Percentiles rank a stretch among this genome's conserved stretches.
Conservation (phyloP, 164 flowering plant genomes). For the Tinospora cordifolia region DNA sequence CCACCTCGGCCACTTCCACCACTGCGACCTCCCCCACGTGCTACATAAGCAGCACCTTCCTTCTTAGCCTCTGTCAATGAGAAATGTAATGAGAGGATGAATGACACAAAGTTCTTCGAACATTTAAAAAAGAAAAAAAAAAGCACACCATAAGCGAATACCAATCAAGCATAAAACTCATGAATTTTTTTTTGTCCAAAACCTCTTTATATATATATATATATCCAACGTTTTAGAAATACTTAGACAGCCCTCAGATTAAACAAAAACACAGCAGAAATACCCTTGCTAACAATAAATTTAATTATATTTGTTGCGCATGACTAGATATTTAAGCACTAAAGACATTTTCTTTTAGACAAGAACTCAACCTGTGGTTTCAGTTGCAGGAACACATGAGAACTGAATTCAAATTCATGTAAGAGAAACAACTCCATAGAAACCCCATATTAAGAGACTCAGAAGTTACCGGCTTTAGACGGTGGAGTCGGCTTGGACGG, state of each 20-base stretch:
- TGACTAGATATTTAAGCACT: not conserved
- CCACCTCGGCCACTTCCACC: constrained; percentile 20
- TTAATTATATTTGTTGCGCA: not conserved
- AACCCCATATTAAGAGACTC: no score
- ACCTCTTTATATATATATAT: no score
- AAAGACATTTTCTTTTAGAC: not conserved
- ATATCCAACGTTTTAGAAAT: no score
- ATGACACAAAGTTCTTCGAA: not conserved
- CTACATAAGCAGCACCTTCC: not conserved
- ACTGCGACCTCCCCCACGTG: constrained; percentile 1
- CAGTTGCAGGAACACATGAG: no score
- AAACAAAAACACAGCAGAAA: not conserved
- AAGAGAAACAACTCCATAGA: no score
- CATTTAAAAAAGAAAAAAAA: not conserved
- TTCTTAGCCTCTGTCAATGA: not conserved
- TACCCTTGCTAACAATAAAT: not conserved
- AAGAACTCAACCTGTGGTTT: not conserved
- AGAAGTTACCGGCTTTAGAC: not conserved
- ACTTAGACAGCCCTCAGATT: no score
- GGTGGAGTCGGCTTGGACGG: not conserved
- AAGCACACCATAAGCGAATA: not conserved
- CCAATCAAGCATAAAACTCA: not conserved
- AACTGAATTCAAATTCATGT: not conserved
- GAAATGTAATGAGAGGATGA: not conserved
- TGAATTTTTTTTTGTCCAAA: not conserved